phyloP scores from a whole-genome alignment of 352 stramenopile genomes.

The Phytophthora ramorum region DNA sequence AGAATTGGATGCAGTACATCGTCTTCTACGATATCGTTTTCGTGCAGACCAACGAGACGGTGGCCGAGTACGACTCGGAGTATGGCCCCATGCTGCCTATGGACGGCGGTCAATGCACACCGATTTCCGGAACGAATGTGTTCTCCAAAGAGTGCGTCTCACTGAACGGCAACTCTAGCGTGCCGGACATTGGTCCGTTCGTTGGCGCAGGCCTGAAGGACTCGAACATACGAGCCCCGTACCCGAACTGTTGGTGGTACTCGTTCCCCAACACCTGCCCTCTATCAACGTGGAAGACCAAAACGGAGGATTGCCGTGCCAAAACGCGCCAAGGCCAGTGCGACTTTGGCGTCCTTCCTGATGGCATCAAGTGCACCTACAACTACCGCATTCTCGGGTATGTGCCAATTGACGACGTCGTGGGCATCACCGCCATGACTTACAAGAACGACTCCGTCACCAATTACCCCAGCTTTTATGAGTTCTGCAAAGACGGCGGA shows the following conservation, averaged over 20 bases:
- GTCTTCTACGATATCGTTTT: constrained; percentile 78
- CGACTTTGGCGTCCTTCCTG: constrained; percentile 38
- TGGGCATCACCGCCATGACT: constrained; percentile 69
- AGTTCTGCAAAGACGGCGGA: constrained; percentile 61
- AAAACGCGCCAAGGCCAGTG: constrained; percentile 48
- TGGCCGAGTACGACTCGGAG: constrained; percentile 48
- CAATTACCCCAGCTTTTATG: constrained; percentile 54
- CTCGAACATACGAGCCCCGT: constrained; percentile 53
- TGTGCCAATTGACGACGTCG: constrained; percentile 72
- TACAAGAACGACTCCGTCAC: constrained; percentile 24
- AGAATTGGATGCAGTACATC: constrained; percentile 76
- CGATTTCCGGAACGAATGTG: constrained; percentile 21
- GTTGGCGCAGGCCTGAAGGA: constrained; percentile 47
- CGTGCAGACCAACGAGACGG: constrained; percentile 48
- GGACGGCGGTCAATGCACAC: constrained; percentile 63
- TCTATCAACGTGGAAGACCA: constrained; percentile 44
- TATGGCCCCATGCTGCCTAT: constrained; percentile 67
- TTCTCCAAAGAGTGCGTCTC: constrained; percentile 25
- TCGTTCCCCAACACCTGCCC: constrained; percentile 70
- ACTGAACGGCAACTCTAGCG: constrained; percentile 32
- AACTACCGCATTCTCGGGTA: constrained; percentile 69
- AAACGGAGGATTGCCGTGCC: constrained; percentile 45
- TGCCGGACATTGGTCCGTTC: constrained; percentile 40
- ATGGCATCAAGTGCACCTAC: constrained; percentile 73
- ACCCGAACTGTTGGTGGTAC: constrained; percentile 68